Evolutionary conservation across 352 stramenopile genomes (phyloP), one percentile per base, ranked within the genome.

Genomic region (Blastocystis sp.): DNA sequence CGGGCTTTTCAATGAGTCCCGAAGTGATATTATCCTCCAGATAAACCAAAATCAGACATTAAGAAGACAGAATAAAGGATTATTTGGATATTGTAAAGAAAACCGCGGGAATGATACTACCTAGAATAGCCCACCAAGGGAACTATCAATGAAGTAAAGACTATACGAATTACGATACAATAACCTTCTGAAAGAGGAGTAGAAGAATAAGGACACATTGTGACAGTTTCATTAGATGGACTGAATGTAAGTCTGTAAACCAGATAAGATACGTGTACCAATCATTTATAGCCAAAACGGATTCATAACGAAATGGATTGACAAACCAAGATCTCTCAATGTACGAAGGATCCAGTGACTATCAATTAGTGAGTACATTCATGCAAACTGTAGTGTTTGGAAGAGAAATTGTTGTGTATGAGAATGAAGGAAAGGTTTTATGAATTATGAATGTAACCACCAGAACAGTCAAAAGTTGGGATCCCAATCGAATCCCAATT

Each of bases 21-120:
- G 46, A 65, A 21, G 69, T 80, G 39, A 80, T 80, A 27, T 58
- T 80, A 42, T 80, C 69, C 27, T 80, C 69, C 43, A 80, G 27
- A 58, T 59, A 59, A 43, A 80, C 42, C 51, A 80, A 39, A 32
- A 80, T 80, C 59, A 46, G 59, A 46, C 24, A 21, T 35, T 32
- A 43, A 69, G 32, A 39, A 69, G n/a, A 29, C 59, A 39, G 7
- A 6, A n/a, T 16, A 43, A 7, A n/a, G 14, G 14, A 21, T n/a
- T 2, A 46, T 16, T 43, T 32, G 59, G 59, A 69, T 69, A 69
- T 69, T 16, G 69, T 80, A 54, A 58, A 80, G 24, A 54, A 54
- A 80, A 80, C 43, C 69, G 69, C 69, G 51, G 69, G 69, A 59
- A 80, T 21, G 51, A 80, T 63, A 21, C 35, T 63, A 16, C 24